Conservation (phyloP, 2,329 filamentous ascomycete species). For the Cercospora beticola region DNA sequence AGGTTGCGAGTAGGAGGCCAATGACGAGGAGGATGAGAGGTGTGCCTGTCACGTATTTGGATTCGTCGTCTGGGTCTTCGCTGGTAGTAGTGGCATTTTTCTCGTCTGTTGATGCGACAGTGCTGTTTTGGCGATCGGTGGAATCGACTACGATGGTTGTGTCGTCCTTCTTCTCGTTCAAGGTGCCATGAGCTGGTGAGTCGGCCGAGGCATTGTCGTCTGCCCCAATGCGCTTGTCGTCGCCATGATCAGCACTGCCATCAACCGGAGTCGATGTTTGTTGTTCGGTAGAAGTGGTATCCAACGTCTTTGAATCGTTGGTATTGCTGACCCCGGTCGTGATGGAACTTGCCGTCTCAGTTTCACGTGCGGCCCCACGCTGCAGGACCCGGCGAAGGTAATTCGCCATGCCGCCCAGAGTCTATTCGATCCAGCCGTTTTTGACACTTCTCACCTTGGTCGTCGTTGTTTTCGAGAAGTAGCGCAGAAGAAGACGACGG, state of each 20-base stretch:
- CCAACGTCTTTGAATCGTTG: not conserved
- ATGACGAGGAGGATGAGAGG: constrained; percentile 31
- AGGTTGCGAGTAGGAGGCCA: constrained; percentile 22
- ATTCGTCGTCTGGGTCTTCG: constrained; percentile 37
- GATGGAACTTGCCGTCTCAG: not conserved
- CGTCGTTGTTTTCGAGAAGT: not conserved
- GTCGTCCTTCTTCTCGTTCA: not conserved
- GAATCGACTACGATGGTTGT: not conserved
- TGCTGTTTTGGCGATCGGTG: not conserved
- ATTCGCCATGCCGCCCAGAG: not conserved
- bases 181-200: not conserved
- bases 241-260: not conserved
- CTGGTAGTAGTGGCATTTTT: not conserved
- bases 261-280: not conserved
- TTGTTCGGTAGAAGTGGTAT: not conserved
- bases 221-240: not conserved
- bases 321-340: not conserved
- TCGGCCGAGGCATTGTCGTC: not conserved
- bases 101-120: not conserved
- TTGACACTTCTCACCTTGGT: not conserved
- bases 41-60: constrained; percentile 34
- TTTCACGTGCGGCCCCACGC: not conserved
- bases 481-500: not conserved
- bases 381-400: constrained; percentile 6
- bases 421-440: not conserved